Percentiles rank a stretch among this genome's conserved stretches.
Conservation (phyloP, 169 alveolate genomes). For the Pseudocohnilembus persalinus region DNA sequence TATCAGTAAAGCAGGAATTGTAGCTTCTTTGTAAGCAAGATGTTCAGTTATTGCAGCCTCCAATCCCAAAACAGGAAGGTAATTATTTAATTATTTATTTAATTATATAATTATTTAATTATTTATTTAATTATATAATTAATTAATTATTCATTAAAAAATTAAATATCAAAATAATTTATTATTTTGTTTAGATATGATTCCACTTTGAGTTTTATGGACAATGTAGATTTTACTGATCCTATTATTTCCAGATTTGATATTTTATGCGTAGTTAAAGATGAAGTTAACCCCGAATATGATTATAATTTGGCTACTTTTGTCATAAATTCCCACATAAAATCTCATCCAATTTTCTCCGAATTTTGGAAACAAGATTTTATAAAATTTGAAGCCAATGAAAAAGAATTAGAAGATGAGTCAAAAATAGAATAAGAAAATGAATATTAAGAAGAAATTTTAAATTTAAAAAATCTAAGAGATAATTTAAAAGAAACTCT, state of each 20-base stretch:
- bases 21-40: slow-evolving; percentile 97
- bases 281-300: slow-evolving; percentile 93
- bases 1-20: slow-evolving; percentile 98
- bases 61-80: slow-evolving; percentile 92
- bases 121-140: neutral
- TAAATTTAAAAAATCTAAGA: too few species aligned
- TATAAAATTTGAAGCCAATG: slow-evolving; percentile 36
- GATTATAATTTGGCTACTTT: slow-evolving; percentile 96
- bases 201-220: slow-evolving; percentile 94
- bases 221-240: slow-evolving; percentile 99
- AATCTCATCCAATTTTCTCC: slow-evolving; percentile 87
- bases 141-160: neutral
- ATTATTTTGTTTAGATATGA: slow-evolving; percentile 91
- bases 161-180: too few species aligned
- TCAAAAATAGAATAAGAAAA: slow-evolving; percentile 17
- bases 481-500: too few species aligned
- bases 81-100: neutral
- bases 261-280: slow-evolving; percentile 96
- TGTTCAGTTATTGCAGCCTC: slow-evolving; percentile 99
- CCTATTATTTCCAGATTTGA: slow-evolving; percentile 99
- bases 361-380: slow-evolving; percentile 13
- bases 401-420: slow-evolving; percentile 57
- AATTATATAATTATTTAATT: too few species aligned
- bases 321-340: slow-evolving; percentile 96
- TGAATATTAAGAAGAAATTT: too few species aligned